Evolutionary conservation across 2,329 filamentous ascomycete species (phyloP), one percentile per base, ranked within the genome.

Genomic region (Pseudophaeomoniella oleicola): DNA sequence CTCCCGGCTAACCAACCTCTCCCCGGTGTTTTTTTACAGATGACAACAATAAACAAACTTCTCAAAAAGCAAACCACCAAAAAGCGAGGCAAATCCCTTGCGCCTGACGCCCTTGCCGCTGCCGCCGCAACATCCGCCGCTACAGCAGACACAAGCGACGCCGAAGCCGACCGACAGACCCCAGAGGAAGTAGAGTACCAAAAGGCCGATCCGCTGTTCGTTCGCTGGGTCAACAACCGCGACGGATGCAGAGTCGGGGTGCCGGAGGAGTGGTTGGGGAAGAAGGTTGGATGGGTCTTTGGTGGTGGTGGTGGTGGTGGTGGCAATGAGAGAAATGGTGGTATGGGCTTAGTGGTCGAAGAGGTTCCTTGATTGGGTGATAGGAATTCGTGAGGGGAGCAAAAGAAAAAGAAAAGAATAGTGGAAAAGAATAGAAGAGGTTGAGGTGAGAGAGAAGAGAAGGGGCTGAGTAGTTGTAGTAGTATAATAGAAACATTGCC

Each of bases 31-130:
- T 2, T 3, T 15, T 30, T 35, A 30, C 40, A 76, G 72, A 72
- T 75, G 66, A 73, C 77, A 49, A 78, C 74, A 2, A 78, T 78
- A 55, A 76, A 78, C 51, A 70, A 73, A 39, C 64, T 78, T n/a
- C 66, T 79, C 35, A 72, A 72, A 48, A 78, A 77, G 49, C 75
- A 77, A 53, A 72, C 72, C 2, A 71, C 75, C 2, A 79, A 79
- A 51, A 58, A 62, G 11, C 60, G 64, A 30, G 64, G 64, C 19
- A 62, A 63, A 37, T 67, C 66, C 32, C 55, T 59, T 4, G 62
- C 59, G 13, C 59, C 54, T 6, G 63, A 66, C 39, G 58, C 56
- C 2, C 47, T 57, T 22, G 63, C 65, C 15, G 50, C 53, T 37
- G 44, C 49, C 35, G 52, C 54, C 15, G 52, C 57, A 33, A 59